Conservation (phyloP, 2,329 filamentous ascomycete genomes). For the Alternaria dauci region DNA sequence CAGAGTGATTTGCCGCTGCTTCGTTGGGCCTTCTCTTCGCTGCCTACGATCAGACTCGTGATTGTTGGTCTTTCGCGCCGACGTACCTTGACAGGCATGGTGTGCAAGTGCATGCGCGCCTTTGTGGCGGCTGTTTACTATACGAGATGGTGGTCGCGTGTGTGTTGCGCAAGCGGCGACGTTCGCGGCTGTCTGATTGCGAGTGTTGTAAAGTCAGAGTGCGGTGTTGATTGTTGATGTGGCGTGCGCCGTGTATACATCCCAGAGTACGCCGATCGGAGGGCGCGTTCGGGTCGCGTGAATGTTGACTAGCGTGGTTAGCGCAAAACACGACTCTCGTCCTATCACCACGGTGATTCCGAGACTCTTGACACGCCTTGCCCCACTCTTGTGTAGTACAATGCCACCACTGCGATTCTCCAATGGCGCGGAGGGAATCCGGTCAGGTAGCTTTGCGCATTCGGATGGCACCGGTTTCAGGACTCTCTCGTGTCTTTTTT, state of each 20-base stretch:
- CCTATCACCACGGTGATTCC: conserved; percentile 15
- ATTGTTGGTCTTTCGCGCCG: neutral
- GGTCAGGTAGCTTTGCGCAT: neutral
- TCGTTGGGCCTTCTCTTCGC: conserved; percentile 8
- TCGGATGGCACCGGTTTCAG: neutral
- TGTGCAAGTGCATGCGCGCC: neutral
- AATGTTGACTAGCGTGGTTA: conserved; percentile 20
- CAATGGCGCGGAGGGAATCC: neutral
- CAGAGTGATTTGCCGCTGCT: conserved; percentile 5
- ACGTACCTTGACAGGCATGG: conserved; percentile 18
- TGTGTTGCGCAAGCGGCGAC: neutral
- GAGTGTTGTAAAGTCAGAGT: neutral
- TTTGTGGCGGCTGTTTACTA: neutral
- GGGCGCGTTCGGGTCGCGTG: conserved; percentile 20
- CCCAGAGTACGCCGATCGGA: conserved; percentile 10
- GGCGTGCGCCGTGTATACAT: conserved; percentile 8
- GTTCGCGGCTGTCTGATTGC: neutral
- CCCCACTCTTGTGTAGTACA: conserved; percentile 8
- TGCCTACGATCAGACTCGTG: neutral
- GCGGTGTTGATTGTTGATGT: conserved; percentile 11
- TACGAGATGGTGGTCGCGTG: neutral
- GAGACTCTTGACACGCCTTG: neutral
- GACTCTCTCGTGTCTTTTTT: neutral
- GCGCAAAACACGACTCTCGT: conserved; percentile 11
- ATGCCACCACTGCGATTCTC: neutral